Evolutionary conservation across 2,329 filamentous ascomycete species (phyloP), one percentile per base, ranked within the genome.

Genomic region (Xylariaceae sp.): DNA sequence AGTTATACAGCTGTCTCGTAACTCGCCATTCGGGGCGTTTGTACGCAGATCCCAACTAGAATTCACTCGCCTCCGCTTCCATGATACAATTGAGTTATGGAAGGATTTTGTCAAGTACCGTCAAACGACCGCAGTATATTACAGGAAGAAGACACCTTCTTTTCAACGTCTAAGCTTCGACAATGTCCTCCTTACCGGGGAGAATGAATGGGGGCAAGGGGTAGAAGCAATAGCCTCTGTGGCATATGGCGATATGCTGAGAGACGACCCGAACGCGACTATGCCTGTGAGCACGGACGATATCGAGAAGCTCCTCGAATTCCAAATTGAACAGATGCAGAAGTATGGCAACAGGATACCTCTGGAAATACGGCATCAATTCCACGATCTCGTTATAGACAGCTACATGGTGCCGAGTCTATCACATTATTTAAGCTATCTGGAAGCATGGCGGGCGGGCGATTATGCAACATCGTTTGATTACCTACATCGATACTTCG

Each of bases 391-490:
- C 66, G 75, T 95, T 11, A 80, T 83, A 24, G 86, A 88, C 14
- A 87, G 86, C 50, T 82, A 83, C 47, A 77, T 87, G n/a, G 78
- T 89, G 19, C 90, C 92, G 5, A 91, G 87, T 53, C 78, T 93
- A 56, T 85, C 85, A 12, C 88, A 95, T 71, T 92, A 96, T 66
- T 80, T 95, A 7, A 87, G 88, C 65, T 98, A 96, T 69, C 86
- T 97, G 12, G 93, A 99, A 72, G 86, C 92, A 0, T 98, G 93
- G 94, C 86, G 89, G 71, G 87, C 92, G 3, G 94, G 94, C 4
- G 92, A 98, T 73, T 96, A 94, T 68, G 87, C 90, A 11, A 91
- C 90, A 1, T 90, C 95, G 0, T 95, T 97, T 70, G 94, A 99
- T 68, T 88, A 88, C 64, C 81, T 99, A 17, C 93, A 98, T 73